These are phyloP conservation scores for Brasenia schreberi DNA, from an alignment of 164 flowering plant genomes.

Conservation along the genomic window DNA sequence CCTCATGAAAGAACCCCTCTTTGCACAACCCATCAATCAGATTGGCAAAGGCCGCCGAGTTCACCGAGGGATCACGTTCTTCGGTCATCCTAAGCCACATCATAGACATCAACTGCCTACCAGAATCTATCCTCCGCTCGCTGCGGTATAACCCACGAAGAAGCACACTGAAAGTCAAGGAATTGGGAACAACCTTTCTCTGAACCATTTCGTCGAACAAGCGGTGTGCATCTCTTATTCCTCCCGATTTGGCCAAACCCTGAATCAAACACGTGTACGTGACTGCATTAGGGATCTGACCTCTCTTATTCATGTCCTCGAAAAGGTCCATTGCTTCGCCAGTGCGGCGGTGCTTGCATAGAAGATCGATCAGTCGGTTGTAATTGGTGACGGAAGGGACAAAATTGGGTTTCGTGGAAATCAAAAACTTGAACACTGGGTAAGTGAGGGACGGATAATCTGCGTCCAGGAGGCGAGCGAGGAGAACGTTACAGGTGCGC, in stretches of 20 bases:
- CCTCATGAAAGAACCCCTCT: constrained; percentile 56
- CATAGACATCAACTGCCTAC: constrained; percentile 34
- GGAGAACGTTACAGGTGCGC: constrained; percentile 72
- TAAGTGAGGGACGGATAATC: constrained; percentile 26
- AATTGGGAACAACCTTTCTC: constrained; percentile 38
- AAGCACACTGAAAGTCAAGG: constrained; percentile 65
- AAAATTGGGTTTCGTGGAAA: constrained; percentile 35
- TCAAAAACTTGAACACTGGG: constrained; percentile 25
- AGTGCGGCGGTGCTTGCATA: constrained; percentile 22
- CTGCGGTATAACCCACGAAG: constrained; percentile 40
- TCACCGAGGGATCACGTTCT: constrained; percentile 31
- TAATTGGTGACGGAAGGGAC: constrained; percentile 64
- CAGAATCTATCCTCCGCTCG: constrained; percentile 27
- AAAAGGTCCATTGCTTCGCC: constrained; percentile 41
- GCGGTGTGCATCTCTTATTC: constrained; percentile 32
- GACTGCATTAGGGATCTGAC: constrained; percentile 50
- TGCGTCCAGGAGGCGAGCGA: constrained; percentile 59
- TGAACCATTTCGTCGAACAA: constrained; percentile 75
- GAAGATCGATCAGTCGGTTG: constrained; percentile 63
- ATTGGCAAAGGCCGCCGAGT: constrained; percentile 62
- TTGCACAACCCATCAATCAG: constrained; percentile 54
- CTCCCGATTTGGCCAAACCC: constrained; percentile 50
- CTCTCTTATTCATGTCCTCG: constrained; percentile 38
- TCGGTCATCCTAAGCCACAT: constrained; percentile 51
- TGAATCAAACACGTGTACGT: constrained; percentile 59